phyloP scores from a whole-genome alignment of 768 basidiomycete genomes.

The Boletus speciosus region DNA sequence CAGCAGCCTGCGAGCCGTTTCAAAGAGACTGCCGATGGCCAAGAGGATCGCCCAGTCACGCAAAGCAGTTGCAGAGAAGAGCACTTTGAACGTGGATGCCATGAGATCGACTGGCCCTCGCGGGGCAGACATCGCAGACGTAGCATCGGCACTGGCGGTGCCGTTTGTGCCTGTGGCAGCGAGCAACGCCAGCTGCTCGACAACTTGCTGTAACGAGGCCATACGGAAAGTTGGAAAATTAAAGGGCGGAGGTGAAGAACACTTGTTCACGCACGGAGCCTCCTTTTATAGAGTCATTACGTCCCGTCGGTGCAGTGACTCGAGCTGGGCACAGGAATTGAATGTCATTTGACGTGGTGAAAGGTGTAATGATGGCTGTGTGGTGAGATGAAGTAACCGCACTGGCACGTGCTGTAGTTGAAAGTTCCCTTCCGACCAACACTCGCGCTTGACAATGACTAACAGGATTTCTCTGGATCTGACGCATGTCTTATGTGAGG shows the following conservation, averaged over 20 bases:
- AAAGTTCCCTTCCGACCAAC: background rate
- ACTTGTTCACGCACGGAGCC: background rate
- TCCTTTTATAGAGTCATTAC: conserved; percentile 9
- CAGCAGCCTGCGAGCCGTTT: conserved; percentile 50
- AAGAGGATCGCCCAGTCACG: conserved; percentile 64
- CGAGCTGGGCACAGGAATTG: conserved; percentile 9
- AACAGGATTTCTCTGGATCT: conserved; percentile 52
- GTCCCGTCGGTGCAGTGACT: conserved; percentile 1
- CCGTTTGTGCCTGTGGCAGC: conserved; percentile 13
- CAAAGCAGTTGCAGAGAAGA: conserved; percentile 53
- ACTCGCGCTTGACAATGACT: background rate
- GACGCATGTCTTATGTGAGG: conserved; percentile 38
- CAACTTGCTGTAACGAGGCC: conserved; percentile 29
- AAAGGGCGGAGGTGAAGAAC: background rate
- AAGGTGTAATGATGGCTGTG: too few relatives aligned
- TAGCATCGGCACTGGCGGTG: conserved; percentile 14
- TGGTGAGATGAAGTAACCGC: too few relatives aligned
- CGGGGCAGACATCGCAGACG: conserved; percentile 6
- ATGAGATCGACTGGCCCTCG: conserved; percentile 25
- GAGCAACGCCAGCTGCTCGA: conserved; percentile 28
- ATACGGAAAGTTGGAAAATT: conserved; percentile 1
- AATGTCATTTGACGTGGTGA: background rate
- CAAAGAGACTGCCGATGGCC: conserved; percentile 58
- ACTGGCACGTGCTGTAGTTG: too few relatives aligned
- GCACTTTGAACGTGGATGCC: conserved; percentile 38